Evolutionary conservation across 352 stramenopile species (phyloP).

Genomic region (Aphanomyces invadans): DNA sequence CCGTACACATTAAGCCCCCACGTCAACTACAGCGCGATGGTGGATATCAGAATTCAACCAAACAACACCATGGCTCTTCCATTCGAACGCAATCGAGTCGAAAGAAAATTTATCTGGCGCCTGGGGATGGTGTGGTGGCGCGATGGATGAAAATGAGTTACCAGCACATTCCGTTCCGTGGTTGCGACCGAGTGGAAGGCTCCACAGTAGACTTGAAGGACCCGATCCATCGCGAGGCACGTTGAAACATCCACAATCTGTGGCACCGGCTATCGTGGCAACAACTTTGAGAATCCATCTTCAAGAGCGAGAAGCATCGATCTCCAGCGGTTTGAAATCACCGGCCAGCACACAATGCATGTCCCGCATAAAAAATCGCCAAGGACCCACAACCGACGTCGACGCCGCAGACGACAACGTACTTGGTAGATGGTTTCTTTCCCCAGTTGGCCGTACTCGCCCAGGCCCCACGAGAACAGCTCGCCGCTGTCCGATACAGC

Average conservation of each 20-base stretch:
- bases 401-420: too few species aligned
- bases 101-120: too few species aligned
- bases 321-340: too few species aligned
- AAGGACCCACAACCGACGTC: too few species aligned
- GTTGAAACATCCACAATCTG: constrained; percentile 46
- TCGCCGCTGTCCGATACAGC: constrained; percentile 67
- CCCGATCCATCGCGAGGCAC: constrained; percentile 41
- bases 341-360: too few species aligned
- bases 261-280: constrained; percentile 34
- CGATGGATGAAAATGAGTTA: constrained; percentile 28
- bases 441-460: constrained; percentile 86
- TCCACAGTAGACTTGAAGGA: constrained; percentile 60
- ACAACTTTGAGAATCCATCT: background rate
- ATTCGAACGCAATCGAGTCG: too few species aligned
- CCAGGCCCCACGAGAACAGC: constrained; percentile 83
- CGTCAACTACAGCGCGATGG: constrained; percentile 20
- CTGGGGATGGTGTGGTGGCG: too few species aligned
- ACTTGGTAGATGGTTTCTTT: constrained; percentile 76
- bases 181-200: constrained; percentile 74
- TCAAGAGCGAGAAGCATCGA: too few species aligned
- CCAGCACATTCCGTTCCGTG: constrained; percentile 48
- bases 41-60: too few species aligned
- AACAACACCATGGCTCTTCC: too few species aligned
- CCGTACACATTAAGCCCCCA: constrained; percentile 79
- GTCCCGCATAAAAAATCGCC: too few species aligned